A percentile compares a stretch with the other conserved stretches of the same genome.
Conservation (phyloP, 2,329 filamentous ascomycete species). For the Scedosporium minutisporum region DNA sequence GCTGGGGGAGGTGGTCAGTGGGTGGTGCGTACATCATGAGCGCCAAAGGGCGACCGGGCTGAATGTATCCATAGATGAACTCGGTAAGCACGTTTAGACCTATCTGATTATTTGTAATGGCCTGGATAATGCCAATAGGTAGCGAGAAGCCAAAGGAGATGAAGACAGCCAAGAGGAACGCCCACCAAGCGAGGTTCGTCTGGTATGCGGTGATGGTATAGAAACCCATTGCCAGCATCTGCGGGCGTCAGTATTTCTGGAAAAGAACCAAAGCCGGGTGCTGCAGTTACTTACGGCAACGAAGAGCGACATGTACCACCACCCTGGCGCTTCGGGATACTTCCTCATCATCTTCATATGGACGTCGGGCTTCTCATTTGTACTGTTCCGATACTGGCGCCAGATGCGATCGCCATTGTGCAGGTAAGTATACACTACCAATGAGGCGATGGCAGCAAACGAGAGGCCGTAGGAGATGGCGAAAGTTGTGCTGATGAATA, state of each 20-base stretch:
- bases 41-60: conserved; percentile 60
- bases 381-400: conserved; percentile 50
- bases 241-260: background rate
- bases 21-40: conserved; percentile 52
- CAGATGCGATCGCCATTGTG: conserved; percentile 60
- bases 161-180: conserved; percentile 55
- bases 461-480: conserved; percentile 60
- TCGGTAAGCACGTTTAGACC: conserved; percentile 67
- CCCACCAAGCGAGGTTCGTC: conserved; percentile 65
- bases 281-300: conserved; percentile 30
- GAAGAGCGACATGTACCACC: conserved; percentile 55
- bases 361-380: conserved; percentile 50
- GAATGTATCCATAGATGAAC: conserved; percentile 66
- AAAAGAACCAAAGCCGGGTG: background rate
- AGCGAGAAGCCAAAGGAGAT: conserved; percentile 56
- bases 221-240: conserved; percentile 47
- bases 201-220: conserved; percentile 49
- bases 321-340: conserved; percentile 52
- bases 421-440: conserved; percentile 58
- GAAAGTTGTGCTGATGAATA: conserved; percentile 65
- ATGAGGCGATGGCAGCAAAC: conserved; percentile 60
- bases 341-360: conserved; percentile 56
- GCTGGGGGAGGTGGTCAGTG: conserved; percentile 9
- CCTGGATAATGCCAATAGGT: conserved; percentile 61
- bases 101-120: conserved; percentile 60